These are phyloP conservation scores for Naegleria fowleri DNA, from an alignment of 208 protist genomes.

Conservation along the genomic window DNA sequence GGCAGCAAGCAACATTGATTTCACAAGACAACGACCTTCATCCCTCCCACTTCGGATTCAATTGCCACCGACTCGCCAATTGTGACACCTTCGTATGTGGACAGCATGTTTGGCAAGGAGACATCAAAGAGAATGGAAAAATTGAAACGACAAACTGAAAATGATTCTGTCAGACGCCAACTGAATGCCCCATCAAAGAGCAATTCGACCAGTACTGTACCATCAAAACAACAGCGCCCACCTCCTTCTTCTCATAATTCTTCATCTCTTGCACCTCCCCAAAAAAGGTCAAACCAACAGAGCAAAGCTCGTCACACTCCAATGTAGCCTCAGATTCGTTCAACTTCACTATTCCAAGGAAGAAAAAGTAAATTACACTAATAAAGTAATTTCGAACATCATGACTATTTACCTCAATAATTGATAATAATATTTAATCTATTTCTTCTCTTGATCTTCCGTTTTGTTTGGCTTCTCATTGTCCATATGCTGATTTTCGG, in stretches of 20 bases:
- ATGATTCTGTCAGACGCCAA: not conserved
- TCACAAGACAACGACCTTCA: not conserved
- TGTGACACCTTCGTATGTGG: not conserved
- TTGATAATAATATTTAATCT: too few relatives aligned
- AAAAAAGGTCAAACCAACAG: not conserved
- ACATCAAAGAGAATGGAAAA: not conserved
- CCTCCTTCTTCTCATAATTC: not conserved
- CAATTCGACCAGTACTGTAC: too few relatives aligned
- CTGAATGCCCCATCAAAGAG: too few relatives aligned
- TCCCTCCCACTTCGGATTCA: not conserved
- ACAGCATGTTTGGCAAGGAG: not conserved
- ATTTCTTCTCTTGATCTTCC: too few relatives aligned
- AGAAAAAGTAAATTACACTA: not conserved
- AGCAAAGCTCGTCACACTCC: not conserved
- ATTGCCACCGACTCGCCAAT: not conserved
- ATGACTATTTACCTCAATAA: too few relatives aligned
- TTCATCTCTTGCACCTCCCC: not conserved
- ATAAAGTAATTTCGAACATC: too few relatives aligned
- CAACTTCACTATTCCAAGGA: not conserved
- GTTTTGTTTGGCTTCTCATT: too few relatives aligned
- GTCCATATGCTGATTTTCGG: too few relatives aligned
- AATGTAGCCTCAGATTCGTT: not conserved
- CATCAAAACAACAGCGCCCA: not conserved
- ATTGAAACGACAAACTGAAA: not conserved
- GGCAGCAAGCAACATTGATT: not conserved